These are phyloP conservation scores for Oryza longistaminata DNA, from an alignment of 176 grass and related monocot species.

Conservation along the genomic window DNA sequence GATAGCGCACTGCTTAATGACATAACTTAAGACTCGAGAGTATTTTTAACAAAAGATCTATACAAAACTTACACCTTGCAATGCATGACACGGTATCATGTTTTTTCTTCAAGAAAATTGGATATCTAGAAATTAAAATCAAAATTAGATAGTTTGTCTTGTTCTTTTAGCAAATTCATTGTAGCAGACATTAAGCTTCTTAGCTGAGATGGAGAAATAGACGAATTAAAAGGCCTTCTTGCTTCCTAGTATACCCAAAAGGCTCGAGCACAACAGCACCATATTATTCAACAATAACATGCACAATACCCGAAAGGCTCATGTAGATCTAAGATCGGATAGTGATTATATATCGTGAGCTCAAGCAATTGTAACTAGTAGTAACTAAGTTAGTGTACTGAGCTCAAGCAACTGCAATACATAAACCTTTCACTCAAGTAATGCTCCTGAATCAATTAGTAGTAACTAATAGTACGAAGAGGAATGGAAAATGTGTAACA, in stretches of 20 bases:
- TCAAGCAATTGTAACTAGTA: too few relatives aligned
- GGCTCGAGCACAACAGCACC: not conserved
- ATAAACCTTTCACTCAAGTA: not conserved
- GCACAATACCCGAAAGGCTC: not conserved
- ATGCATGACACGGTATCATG: not conserved
- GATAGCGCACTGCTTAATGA: not conserved
- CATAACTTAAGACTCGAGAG: not conserved
- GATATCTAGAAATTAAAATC: not conserved
- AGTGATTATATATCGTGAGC: not conserved
- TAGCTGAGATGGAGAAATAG: not conserved
- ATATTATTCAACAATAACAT: not conserved
- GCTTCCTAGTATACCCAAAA: constrained; percentile 11
- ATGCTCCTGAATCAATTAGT: constrained; percentile 4
- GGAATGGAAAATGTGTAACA: not conserved
- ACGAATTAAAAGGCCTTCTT: not conserved
- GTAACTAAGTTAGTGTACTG: not conserved
- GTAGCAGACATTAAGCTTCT: not conserved
- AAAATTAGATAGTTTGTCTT: not conserved
- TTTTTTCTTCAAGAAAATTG: not conserved
- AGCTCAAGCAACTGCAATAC: not conserved
- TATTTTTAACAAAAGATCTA: not conserved
- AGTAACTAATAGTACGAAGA: not conserved
- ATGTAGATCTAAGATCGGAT: not conserved
- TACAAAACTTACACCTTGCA: not conserved
- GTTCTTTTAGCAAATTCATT: not conserved